Percentiles rank a stretch among this genome's conserved stretches.
Conservation (phyloP, 2,329 filamentous ascomycete species). For the Fonsecaea erecta region DNA sequence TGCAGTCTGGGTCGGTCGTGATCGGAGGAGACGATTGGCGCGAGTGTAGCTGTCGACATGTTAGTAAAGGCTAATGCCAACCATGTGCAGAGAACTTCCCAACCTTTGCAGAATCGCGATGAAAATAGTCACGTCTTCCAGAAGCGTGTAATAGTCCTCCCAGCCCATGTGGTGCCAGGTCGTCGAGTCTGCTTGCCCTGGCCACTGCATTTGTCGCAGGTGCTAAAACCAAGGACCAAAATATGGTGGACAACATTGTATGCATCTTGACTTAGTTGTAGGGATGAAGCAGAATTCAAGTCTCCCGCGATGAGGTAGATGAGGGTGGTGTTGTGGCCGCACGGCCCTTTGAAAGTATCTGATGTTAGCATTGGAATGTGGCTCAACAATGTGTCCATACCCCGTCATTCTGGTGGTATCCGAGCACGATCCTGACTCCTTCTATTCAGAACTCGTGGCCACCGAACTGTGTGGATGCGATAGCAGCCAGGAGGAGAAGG, state of each 20-base stretch:
- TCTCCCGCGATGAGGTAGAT: background rate
- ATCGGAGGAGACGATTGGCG: constrained; percentile 22
- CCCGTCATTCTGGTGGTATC: background rate
- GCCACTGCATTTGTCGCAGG: background rate
- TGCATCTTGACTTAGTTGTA: constrained; percentile 5
- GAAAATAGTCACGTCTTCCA: background rate
- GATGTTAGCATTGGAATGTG: constrained; percentile 28
- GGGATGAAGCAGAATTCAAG: background rate
- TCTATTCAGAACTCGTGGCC: background rate
- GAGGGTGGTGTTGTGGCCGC: constrained; percentile 23
- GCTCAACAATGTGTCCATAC: constrained; percentile 1
- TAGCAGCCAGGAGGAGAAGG: background rate
- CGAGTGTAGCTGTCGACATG: constrained; percentile 11
- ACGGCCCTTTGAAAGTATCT: constrained; percentile 22
- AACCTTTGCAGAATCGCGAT: constrained; percentile 6
- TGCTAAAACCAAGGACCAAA: constrained; percentile 4
- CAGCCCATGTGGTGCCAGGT: background rate
- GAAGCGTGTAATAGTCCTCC: constrained; percentile 9
- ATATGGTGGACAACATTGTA: constrained; percentile 3
- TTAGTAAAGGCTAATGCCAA: constrained; percentile 1
- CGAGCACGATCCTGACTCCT: background rate
- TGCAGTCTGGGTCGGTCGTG: constrained; percentile 25
- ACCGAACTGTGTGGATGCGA: background rate
- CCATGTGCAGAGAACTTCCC: background rate
- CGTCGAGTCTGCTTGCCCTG: background rate